Evolutionary conservation across 176 grass and related monocot genomes (phyloP).

Genomic region (Carex kokanica): DNA sequence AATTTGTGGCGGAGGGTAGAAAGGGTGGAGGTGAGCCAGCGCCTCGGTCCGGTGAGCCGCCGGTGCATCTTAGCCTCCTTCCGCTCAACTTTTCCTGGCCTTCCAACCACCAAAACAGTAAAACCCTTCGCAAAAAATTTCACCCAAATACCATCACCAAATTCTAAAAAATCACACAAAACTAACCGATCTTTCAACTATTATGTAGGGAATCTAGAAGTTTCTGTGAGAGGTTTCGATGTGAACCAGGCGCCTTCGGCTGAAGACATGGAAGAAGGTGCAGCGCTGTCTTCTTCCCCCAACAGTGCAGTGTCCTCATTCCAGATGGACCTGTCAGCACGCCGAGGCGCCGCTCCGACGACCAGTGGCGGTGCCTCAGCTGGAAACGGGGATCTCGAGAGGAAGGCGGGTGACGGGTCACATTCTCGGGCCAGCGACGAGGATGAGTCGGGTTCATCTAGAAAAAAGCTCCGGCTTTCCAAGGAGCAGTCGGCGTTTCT

Average conservation of each 20-base stretch:
- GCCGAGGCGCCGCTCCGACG: background rate
- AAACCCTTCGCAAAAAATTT: background rate
- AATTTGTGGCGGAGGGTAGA: constrained; percentile 9
- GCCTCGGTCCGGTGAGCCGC: constrained; percentile 35
- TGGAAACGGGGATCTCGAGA: constrained; percentile 7
- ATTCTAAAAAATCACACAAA: background rate
- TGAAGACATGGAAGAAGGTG: constrained; percentile 30
- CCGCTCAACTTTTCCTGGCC: constrained; percentile 50
- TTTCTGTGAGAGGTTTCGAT: constrained; percentile 48
- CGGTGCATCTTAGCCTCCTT: constrained; percentile 50
- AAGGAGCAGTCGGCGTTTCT: constrained; percentile 92
- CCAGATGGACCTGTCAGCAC: constrained; percentile 44
- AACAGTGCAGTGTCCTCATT: constrained; percentile 65
- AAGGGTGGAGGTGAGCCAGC: background rate
- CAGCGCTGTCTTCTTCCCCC: constrained; percentile 57
- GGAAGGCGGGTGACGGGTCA: constrained; percentile 32
- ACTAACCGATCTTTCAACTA: background rate
- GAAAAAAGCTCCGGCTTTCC: constrained; percentile 87
- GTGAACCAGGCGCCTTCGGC: constrained; percentile 55
- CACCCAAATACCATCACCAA: background rate
- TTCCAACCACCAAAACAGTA: constrained; percentile 7
- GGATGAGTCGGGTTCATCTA: constrained; percentile 57
- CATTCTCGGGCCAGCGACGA: constrained; percentile 69
- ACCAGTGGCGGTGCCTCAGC: background rate
- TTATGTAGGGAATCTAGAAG: constrained; percentile 36